Evolutionary conservation across 495 filamentous ascomycete species (phyloP), one percentile per base, ranked within the genome.

Genomic region (Pyrenula massariospora): DNA sequence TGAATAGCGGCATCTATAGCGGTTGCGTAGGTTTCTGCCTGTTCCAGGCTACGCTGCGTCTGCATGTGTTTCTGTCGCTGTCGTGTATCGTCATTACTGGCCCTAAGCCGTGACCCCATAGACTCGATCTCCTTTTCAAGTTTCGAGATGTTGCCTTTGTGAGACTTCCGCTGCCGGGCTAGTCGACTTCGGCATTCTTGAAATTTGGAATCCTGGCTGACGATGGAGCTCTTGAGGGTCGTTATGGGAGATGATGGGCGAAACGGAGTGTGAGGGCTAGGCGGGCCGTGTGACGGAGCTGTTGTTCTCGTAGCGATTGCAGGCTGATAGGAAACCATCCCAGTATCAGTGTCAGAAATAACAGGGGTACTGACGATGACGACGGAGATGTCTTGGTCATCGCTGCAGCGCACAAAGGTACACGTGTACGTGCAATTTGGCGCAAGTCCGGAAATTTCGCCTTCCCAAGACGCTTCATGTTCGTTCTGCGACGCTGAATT

Each of bases 371-470:
- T 86, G 64, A 95, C 81, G 71, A 81, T 89, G 24, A 85, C 84
- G 36, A 80, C 84, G 65, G 85, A 91, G 31, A 96, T 77, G 58
- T 89, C 77, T 62, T 83, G 77, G 52, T 84, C 80, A 56, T 84
- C 89, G 64, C 81, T 78, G 56, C 81, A 85, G 59, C 85, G 84
- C 58, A 94, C 76, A 64, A 95, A 91, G 63, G 92, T 88, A 66
- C 84, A 90, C 56, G 82, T 82, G 68, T 95, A 96, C 62, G 84
- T 91, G 55, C 88, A 90, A 62, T 85, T 78, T 8, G 91, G 87
- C 12, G 89, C 88, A 47, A 96, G 82, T 50, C 91, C 91, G 53
- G 88, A 93, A 24, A 96, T 88, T 69, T 94, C 88, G 48, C 89
- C 91, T 50, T 78, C 79, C 86, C 87, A 96, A 50, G 81, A 76